These are phyloP conservation scores for Fraxinus latifolia DNA, from an alignment of 305 asterid genomes.

Conservation along the genomic window DNA sequence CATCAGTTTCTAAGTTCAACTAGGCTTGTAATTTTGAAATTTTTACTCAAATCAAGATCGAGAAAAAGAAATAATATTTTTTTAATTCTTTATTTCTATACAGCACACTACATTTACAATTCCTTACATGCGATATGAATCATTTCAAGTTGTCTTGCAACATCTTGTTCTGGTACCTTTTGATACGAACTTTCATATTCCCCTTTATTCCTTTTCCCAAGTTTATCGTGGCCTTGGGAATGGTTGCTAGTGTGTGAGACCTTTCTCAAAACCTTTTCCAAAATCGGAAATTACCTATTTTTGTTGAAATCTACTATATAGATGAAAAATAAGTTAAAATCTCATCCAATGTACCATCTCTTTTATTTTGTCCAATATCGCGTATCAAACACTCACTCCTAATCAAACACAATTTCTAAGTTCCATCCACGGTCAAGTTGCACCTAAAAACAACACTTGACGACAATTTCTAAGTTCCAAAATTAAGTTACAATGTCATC, in stretches of 20 bases:
- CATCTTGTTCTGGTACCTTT: neutral
- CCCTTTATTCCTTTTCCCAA: constrained; percentile 24
- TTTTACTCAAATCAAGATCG: neutral
- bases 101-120: neutral
- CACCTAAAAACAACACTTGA: neutral
- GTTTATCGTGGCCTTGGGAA: constrained; percentile 15
- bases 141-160: neutral
- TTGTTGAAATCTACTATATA: neutral
- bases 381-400: no score
- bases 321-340: no score
- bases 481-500: neutral
- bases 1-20: neutral
- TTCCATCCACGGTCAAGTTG: no score
- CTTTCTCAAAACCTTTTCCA: neutral
- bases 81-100: neutral
- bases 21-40: neutral
- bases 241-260: neutral
- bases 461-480: neutral
- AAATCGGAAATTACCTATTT: neutral
- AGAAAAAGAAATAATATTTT: neutral
- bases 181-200: neutral
- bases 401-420: no score
- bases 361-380: no score
- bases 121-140: neutral
- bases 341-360: no score